Conservation (phyloP, 1,284 basidiomycete species). For the Malassezia equina region DNA sequence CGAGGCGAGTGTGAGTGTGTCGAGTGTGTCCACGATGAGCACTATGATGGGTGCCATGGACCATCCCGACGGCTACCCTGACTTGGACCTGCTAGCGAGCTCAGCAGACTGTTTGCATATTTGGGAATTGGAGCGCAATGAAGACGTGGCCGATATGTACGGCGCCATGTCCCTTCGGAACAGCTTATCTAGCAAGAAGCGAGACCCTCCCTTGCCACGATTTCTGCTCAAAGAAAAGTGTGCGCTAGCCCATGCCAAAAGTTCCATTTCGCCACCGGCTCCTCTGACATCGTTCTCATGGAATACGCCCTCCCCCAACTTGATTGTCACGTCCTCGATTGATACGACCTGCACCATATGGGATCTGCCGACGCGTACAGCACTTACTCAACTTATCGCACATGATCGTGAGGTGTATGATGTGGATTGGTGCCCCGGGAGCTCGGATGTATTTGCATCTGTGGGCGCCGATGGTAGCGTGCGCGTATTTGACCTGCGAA, state of each 20-base stretch:
- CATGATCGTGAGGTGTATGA: slow-evolving; percentile 98
- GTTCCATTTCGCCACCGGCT: slow-evolving; percentile 38
- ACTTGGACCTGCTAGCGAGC: slow-evolving; percentile 41
- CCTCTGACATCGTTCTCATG: slow-evolving; percentile 47
- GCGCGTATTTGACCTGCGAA: slow-evolving; percentile 89
- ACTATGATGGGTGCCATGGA: background rate
- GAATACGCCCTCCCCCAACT: slow-evolving; percentile 45
- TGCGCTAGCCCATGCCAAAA: slow-evolving; percentile 41
- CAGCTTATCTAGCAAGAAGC: slow-evolving; percentile 12
- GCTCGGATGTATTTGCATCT: slow-evolving; percentile 92
- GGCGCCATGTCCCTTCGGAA: slow-evolving; percentile 24
- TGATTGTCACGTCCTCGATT: slow-evolving; percentile 56
- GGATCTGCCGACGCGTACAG: slow-evolving; percentile 92
- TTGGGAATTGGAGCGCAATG: slow-evolving; percentile 39
- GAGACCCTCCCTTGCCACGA: slow-evolving; percentile 14
- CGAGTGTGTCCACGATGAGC: background rate
- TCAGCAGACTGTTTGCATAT: slow-evolving; percentile 45
- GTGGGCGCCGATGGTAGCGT: slow-evolving; percentile 94
- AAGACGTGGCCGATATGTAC: slow-evolving; percentile 17
- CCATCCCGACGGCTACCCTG: slow-evolving; percentile 25
- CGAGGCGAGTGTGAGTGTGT: background rate
- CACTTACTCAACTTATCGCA: slow-evolving; percentile 76
- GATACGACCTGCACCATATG: slow-evolving; percentile 53
- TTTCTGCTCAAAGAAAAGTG: slow-evolving; percentile 42
- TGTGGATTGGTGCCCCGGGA: slow-evolving; percentile 95